phyloP scores from a whole-genome alignment of 2,329 filamentous ascomycete genomes.

The Helotiales sp. region DNA sequence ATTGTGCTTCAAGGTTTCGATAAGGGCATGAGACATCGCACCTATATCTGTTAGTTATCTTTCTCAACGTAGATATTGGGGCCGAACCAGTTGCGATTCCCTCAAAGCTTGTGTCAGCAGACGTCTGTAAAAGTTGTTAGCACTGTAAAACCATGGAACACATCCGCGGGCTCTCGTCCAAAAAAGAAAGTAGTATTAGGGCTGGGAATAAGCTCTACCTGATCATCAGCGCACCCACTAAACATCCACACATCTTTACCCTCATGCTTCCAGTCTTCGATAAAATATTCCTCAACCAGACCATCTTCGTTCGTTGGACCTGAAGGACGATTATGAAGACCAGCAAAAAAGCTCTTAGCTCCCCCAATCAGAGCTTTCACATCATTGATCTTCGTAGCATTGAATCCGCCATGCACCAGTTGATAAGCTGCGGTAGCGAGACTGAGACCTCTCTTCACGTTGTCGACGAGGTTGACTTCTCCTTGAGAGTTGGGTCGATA shows the following conservation, averaged over 20 bases:
- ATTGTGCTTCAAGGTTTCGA: slow-evolving; percentile 35
- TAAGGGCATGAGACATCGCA: slow-evolving; percentile 42
- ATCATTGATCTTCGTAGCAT: slow-evolving; percentile 45
- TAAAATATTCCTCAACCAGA: slow-evolving; percentile 45
- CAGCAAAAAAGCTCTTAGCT: slow-evolving; percentile 53
- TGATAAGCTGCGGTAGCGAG: slow-evolving; percentile 49
- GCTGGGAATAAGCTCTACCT: no score
- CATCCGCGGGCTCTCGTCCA: no score
- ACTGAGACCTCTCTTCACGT: slow-evolving; percentile 49
- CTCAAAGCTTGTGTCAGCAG: slow-evolving; percentile 40
- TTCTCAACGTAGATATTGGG: background rate
- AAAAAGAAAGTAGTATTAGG: no score
- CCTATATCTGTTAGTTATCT: slow-evolving; percentile 26
- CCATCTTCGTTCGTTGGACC: slow-evolving; percentile 45
- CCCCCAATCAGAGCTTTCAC: slow-evolving; percentile 52
- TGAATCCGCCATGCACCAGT: slow-evolving; percentile 52
- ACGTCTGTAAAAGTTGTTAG: no score
- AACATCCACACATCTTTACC: slow-evolving; percentile 45
- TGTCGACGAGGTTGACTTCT: slow-evolving; percentile 55
- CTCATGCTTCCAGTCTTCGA: slow-evolving; percentile 42
- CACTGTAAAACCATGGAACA: no score
- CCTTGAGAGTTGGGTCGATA: slow-evolving; percentile 57
- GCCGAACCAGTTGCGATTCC: slow-evolving; percentile 27
- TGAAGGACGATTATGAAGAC: slow-evolving; percentile 45
- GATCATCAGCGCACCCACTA: slow-evolving; percentile 41